Base-by-base conservation (phyloP, 345 rosid species). In the Salix exigua region DNA sequence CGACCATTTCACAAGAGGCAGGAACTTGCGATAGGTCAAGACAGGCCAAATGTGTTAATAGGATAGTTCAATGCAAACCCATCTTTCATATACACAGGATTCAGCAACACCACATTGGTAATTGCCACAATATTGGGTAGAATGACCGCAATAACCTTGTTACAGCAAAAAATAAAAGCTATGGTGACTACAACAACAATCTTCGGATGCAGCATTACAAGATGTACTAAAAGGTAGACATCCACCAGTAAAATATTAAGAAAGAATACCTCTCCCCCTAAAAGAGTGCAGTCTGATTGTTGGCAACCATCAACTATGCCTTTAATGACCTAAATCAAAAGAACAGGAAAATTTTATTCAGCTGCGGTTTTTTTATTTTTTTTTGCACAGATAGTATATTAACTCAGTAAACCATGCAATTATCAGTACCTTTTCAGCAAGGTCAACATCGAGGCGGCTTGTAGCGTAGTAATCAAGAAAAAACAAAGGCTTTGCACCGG, bases 401-500 rank as follows among this genome's bases (percentile, higher is more conserved):
- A 46, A 65, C 21, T 5, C 10, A 17, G 66, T 12, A 62, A 21
- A 76, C 18, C 23, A 74, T 11, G 18, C 68, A 50, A 44, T 12
- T 17, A 28, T 12, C 38, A 6, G n/a, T 75, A 91, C 98, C 97
- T 88, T 93, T 82, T 93, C 99, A 58, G 98, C 98, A 78, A 93
- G 99, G 83, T 93, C 98, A 61, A 93, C 97, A 86, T 93, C 94
- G 30, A 96, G 97, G 82, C 70, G 91, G 76, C 97, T 92, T 7
- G 97, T 93, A 5, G 98, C 99, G 84, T 91, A 96, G 83, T 96
- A 96, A 84, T 96, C 99, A 37, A 96, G 91, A 79, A 96, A 93
- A 86, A 93, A 92, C 51, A 96, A 78, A 50, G 99, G 99, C 74
- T 91, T 94, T 4, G 98, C 98, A 64, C 99, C 98, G 33, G 95